phyloP scores from a whole-genome alignment of 140 eudicot species.

The Erigeron philadelphicus region DNA sequence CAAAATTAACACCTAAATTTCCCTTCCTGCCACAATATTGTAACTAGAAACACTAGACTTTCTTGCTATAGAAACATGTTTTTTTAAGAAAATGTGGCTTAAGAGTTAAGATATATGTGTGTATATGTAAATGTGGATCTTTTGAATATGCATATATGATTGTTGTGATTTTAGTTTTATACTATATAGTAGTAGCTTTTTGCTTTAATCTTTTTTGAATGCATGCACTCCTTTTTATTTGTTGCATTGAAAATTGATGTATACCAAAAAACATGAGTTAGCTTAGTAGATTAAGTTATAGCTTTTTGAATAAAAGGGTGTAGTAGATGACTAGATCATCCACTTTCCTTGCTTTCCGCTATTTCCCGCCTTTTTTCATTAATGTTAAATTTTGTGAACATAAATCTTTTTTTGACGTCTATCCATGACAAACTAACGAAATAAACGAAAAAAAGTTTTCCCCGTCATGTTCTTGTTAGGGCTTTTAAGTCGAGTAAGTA shows the following conservation, averaged over 20 bases:
- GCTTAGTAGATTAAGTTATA: conserved; percentile 35
- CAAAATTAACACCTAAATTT: background rate
- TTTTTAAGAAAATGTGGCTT: too few species aligned
- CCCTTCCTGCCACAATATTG: background rate
- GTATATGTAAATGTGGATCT: conserved; percentile 26
- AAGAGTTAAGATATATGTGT: conserved; percentile 17
- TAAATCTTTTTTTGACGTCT: background rate
- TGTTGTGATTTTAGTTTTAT: conserved; percentile 21
- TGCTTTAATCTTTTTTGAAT: conserved; percentile 26
- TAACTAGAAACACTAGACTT: too few species aligned
- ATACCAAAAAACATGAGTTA: conserved; percentile 20
- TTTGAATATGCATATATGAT: conserved; percentile 26
- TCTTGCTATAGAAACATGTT: too few species aligned
- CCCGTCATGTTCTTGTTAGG: background rate
- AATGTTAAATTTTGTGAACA: background rate
- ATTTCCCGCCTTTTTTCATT: conserved; percentile 32
- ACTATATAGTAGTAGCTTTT: conserved; percentile 4
- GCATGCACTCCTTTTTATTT: conserved; percentile 9
- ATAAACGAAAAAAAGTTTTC: too few species aligned
- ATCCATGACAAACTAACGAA: background rate
- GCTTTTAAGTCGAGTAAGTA: too few species aligned
- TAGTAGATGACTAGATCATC: conserved; percentile 17
- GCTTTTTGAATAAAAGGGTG: conserved; percentile 18
- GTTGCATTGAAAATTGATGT: conserved; percentile 21
- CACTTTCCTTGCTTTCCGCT: conserved; percentile 32